Evolutionary conservation across 257 asterid genomes (phyloP).

Genomic region (Ophiorrhiza pumila): DNA sequence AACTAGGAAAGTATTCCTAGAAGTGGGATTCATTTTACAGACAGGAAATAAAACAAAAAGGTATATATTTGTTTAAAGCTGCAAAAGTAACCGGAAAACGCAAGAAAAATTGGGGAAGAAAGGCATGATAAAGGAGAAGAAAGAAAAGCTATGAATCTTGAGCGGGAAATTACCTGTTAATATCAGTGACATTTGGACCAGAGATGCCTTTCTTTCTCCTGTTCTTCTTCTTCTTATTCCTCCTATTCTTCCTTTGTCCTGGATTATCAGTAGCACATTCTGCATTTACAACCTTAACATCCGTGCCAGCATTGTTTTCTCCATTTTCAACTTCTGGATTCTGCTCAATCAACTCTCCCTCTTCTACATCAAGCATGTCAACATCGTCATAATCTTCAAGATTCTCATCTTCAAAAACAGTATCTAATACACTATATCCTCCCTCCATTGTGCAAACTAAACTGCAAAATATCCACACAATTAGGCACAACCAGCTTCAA

Average conservation of each 20-base stretch:
- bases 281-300: slow-evolving; percentile 30
- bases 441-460: slow-evolving; percentile 44
- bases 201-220: slow-evolving; percentile 45
- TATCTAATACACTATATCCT: slow-evolving; percentile 51
- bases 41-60: background rate
- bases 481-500: background rate
- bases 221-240: slow-evolving; percentile 55
- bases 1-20: background rate
- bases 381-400: slow-evolving; percentile 53
- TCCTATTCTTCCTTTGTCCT: slow-evolving; percentile 50
- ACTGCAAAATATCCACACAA: slow-evolving; percentile 20
- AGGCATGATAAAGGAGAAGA: background rate
- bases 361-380: slow-evolving; percentile 84
- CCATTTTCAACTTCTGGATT: slow-evolving; percentile 37
- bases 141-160: background rate
- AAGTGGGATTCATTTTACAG: background rate
- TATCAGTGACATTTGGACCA: slow-evolving; percentile 45
- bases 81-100: background rate
- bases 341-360: slow-evolving; percentile 63
- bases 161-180: slow-evolving; percentile 50
- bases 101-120: background rate
- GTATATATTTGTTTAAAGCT: background rate
- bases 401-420: slow-evolving; percentile 52
- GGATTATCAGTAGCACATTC: slow-evolving; percentile 28
- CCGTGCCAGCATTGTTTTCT: slow-evolving; percentile 32